Evolutionary conservation across 148 eudicot genomes (phyloP).

Genomic region (Spergularia marina): DNA sequence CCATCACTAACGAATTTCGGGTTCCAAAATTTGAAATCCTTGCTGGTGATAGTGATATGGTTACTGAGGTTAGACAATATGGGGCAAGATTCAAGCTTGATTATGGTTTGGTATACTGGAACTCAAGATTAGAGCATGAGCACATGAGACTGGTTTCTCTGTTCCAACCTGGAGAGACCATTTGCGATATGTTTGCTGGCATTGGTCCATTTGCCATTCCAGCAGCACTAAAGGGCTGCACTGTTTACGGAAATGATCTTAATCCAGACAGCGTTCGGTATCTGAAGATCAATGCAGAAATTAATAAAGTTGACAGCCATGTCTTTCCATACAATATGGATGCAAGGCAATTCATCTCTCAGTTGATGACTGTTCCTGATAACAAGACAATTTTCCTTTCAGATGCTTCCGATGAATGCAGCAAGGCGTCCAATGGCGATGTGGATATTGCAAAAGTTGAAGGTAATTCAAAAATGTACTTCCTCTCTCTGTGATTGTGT

Average conservation of each 20-base stretch:
- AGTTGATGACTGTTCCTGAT: conserved; percentile 60
- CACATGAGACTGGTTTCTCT: conserved; percentile 80
- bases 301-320: conserved; percentile 70
- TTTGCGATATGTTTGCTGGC: conserved; percentile 98
- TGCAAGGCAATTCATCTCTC: conserved; percentile 71
- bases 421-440: conserved; percentile 26
- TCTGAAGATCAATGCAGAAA: conserved; percentile 77
- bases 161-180: conserved; percentile 69
- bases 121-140: conserved; percentile 96
- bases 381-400: conserved; percentile 30
- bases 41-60: conserved; percentile 82
- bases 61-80: conserved; percentile 90
- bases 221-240: conserved; percentile 95
- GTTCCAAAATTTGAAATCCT: conserved; percentile 94
- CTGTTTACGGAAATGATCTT: conserved; percentile 88
- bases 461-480: conserved; percentile 27
- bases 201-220: conserved; percentile 98
- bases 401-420: conserved; percentile 30
- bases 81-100: conserved; percentile 93
- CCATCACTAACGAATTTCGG: conserved; percentile 86
- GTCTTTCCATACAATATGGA: conserved; percentile 70
- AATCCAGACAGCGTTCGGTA: conserved; percentile 83
- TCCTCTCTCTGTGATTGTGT: background rate
- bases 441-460: conserved; percentile 24
- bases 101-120: conserved; percentile 95